Percentiles rank a stretch among this genome's conserved stretches.
Conservation (phyloP, 768 basidiomycete species). For the Gelatoporia subvermispora region DNA sequence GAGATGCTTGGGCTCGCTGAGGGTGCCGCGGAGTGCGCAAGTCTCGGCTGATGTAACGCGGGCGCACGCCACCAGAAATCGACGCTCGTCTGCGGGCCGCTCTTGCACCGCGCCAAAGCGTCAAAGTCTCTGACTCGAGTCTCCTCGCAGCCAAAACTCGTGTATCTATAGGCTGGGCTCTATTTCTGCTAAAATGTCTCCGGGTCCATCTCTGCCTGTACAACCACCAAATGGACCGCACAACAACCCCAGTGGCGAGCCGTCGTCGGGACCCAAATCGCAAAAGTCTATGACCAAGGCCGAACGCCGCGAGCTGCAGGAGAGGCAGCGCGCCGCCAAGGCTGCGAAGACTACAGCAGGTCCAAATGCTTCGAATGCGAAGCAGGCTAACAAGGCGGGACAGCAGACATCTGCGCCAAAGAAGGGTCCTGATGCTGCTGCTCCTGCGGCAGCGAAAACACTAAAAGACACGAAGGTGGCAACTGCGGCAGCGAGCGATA, state of each 20-base stretch:
- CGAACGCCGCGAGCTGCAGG: slow-evolving; percentile 74
- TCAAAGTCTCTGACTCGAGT: background rate
- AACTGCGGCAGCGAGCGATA: slow-evolving; percentile 25
- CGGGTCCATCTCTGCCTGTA: slow-evolving; percentile 18
- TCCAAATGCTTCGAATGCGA: slow-evolving; percentile 17
- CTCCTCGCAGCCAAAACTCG: background rate
- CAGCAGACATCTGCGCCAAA: background rate
- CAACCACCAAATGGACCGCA: slow-evolving; percentile 19
- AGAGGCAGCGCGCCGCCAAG: slow-evolving; percentile 78
- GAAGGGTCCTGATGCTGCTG: slow-evolving; percentile 14
- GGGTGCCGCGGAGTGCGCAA: too few species aligned
- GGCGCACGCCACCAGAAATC: background rate
- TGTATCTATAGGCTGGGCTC: background rate
- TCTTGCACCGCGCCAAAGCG: background rate
- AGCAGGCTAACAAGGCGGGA: background rate
- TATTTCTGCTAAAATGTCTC: slow-evolving; percentile 15
- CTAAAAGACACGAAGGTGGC: slow-evolving; percentile 5
- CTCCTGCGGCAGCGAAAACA: slow-evolving; percentile 4
- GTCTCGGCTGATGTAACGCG: background rate
- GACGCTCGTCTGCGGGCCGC: background rate
- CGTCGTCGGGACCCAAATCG: slow-evolving; percentile 28
- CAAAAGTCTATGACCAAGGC: slow-evolving; percentile 80
- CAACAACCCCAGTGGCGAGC: slow-evolving; percentile 7
- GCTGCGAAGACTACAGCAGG: slow-evolving; percentile 30
- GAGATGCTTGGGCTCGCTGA: background rate